Percentiles rank a stretch among this genome's conserved stretches.
phyloP scores from a whole-genome alignment of 1,284 basidiomycete genomes.

The Wallemia hederae region DNA sequence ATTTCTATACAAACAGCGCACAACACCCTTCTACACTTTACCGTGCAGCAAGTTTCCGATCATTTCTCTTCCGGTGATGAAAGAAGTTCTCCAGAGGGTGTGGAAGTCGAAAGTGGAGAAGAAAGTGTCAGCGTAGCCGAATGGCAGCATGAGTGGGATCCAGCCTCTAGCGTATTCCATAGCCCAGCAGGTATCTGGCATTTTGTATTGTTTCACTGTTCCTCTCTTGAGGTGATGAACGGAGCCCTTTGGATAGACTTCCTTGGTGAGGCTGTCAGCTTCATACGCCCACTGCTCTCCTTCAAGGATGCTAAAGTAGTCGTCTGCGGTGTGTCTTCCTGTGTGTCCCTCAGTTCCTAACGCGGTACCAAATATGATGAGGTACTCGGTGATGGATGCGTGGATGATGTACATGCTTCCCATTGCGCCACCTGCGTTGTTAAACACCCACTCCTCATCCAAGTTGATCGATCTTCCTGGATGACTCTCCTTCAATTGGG shows the following conservation, averaged over 20 bases:
- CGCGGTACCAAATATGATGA: slow-evolving; percentile 72
- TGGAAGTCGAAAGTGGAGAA: slow-evolving; percentile 66
- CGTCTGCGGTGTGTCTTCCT: slow-evolving; percentile 78
- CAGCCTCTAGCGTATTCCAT: slow-evolving; percentile 55
- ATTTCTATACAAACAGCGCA: background rate
- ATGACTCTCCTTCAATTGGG: slow-evolving; percentile 39
- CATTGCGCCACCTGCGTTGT: slow-evolving; percentile 96
- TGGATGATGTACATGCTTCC: slow-evolving; percentile 87
- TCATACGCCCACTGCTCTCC: slow-evolving; percentile 78
- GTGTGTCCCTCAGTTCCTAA: slow-evolving; percentile 88
- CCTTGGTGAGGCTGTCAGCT: slow-evolving; percentile 50
- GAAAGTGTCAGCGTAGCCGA: slow-evolving; percentile 61
- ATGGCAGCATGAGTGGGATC: slow-evolving; percentile 30
- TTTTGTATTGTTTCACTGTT: slow-evolving; percentile 80
- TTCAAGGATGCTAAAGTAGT: slow-evolving; percentile 83
- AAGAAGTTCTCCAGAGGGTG: slow-evolving; percentile 48
- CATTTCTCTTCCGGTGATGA: slow-evolving; percentile 58
- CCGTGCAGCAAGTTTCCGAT: slow-evolving; percentile 48
- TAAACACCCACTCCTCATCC: slow-evolving; percentile 70
- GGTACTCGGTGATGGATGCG: slow-evolving; percentile 41
- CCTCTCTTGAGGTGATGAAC: slow-evolving; percentile 61
- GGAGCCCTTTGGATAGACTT: slow-evolving; percentile 51
- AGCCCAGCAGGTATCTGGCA: slow-evolving; percentile 83
- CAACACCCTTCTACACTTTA: slow-evolving; percentile 60
- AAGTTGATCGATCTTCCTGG: slow-evolving; percentile 29